phyloP scores from a whole-genome alignment of 257 asterid species.

The Primulina huaijiensis region DNA sequence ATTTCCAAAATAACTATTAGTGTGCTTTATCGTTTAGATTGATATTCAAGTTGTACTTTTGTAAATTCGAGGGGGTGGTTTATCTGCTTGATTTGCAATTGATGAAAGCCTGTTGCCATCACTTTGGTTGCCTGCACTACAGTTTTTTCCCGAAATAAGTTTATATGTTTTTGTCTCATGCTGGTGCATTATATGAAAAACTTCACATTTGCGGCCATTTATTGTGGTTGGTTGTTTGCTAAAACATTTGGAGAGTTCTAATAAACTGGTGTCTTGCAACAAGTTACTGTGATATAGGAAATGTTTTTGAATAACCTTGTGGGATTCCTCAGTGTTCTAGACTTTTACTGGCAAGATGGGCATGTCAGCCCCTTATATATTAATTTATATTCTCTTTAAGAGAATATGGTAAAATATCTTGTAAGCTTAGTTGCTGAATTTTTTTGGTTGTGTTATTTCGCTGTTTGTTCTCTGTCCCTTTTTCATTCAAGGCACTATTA shows the following conservation, averaged over 20 bases:
- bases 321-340: too few species aligned
- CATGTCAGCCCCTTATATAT: too few species aligned
- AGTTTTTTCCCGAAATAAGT: neutral
- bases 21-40: constrained; percentile 4
- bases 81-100: constrained; percentile 9
- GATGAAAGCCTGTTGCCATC: neutral
- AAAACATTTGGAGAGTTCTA: neutral
- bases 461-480: constrained; percentile 2
- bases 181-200: neutral
- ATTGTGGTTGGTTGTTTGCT: constrained; percentile 2
- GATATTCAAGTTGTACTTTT: neutral
- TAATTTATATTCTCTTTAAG: too few species aligned
- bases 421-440: too few species aligned
- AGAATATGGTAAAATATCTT: too few species aligned
- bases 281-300: too few species aligned
- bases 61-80: too few species aligned
- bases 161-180: neutral
- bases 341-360: too few species aligned
- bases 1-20: too few species aligned
- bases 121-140: neutral
- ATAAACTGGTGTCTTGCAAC: neutral
- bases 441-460: neutral
- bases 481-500: neutral
- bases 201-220: constrained; percentile 1
- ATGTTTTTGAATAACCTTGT: too few species aligned